These are phyloP conservation scores for Teratosphaeriaceae sp. DNA, from an alignment of 2,329 filamentous ascomycete species.

Conservation along the genomic window DNA sequence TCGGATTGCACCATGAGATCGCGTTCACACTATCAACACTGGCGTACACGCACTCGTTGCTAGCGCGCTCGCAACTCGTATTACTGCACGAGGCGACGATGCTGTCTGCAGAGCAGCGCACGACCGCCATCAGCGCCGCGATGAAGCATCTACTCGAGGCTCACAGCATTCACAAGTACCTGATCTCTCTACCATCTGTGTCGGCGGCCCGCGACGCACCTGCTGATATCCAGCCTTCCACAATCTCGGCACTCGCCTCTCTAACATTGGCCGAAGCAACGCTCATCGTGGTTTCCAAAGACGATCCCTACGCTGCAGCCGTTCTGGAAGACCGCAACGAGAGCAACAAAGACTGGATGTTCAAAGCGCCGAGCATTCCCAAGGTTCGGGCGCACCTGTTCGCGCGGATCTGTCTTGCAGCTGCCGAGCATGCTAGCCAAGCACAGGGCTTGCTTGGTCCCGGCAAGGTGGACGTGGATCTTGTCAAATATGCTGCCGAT, in stretches of 20 bases:
- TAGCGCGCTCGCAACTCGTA: conserved; percentile 66
- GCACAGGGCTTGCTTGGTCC: conserved; percentile 49
- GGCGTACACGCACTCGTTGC: conserved; percentile 64
- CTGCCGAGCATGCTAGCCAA: conserved; percentile 77
- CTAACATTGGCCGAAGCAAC: conserved; percentile 83
- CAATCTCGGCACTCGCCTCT: conserved; percentile 42
- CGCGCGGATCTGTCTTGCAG: conserved; percentile 78
- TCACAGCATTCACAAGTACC: conserved; percentile 68
- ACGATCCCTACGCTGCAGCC: conserved; percentile 82
- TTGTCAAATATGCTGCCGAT: conserved; percentile 70
- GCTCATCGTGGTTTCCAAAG: conserved; percentile 81
- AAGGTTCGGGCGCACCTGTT: conserved; percentile 86
- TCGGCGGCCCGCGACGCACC: conserved; percentile 39
- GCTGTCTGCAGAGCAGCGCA: conserved; percentile 59
- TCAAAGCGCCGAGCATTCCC: conserved; percentile 77
- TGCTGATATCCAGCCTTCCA: conserved; percentile 38
- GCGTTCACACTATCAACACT: conserved; percentile 72
- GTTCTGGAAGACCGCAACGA: conserved; percentile 77
- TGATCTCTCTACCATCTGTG: conserved; percentile 45
- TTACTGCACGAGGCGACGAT: conserved; percentile 64
- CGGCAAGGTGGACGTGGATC: conserved; percentile 55
- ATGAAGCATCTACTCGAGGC: conserved; percentile 74
- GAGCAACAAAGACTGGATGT: conserved; percentile 93
- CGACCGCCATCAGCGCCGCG: conserved; percentile 62
- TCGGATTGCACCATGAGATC: conserved; percentile 75